Evolutionary conservation across 2,329 filamentous ascomycete species (phyloP).

Genomic region (Penicillium hesseltinei): DNA sequence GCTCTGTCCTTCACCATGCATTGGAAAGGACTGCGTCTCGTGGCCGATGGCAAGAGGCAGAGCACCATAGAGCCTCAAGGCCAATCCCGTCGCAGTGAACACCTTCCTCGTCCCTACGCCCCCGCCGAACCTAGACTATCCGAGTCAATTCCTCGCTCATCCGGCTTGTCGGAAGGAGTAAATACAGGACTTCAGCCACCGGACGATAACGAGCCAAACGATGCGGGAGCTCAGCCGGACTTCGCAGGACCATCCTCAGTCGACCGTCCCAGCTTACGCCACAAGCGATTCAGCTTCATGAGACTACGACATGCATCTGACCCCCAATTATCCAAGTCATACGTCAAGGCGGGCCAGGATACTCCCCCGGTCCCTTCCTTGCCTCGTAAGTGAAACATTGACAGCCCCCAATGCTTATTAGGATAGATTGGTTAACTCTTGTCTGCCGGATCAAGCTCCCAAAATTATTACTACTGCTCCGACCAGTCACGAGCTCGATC

Average conservation of each 20-base stretch:
- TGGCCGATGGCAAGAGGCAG: conserved; percentile 37
- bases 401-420: background rate
- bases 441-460: conserved; percentile 45
- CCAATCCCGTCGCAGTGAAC: conserved; percentile 37
- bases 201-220: conserved; percentile 14
- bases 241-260: conserved; percentile 18
- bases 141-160: conserved; percentile 35
- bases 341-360: conserved; percentile 62
- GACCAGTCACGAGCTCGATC: conserved; percentile 61
- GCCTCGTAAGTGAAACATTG: conserved; percentile 35
- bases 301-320: conserved; percentile 91
- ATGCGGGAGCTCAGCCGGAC: conserved; percentile 16
- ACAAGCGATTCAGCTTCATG: conserved; percentile 64
- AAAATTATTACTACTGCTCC: conserved; percentile 90
- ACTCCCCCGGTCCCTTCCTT: conserved; percentile 41
- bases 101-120: conserved; percentile 35
- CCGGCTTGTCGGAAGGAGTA: conserved; percentile 15
- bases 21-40: conserved; percentile 41
- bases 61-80: conserved; percentile 31
- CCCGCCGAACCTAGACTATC: conserved; percentile 35
- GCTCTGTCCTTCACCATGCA: conserved; percentile 34
- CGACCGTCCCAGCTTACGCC: conserved; percentile 29
- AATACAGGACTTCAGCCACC: conserved; percentile 14
- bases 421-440: background rate
- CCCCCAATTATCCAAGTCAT: conserved; percentile 77